Evolutionary conservation across 768 basidiomycete species (phyloP).

Genomic region (Boletus coccyginus): DNA sequence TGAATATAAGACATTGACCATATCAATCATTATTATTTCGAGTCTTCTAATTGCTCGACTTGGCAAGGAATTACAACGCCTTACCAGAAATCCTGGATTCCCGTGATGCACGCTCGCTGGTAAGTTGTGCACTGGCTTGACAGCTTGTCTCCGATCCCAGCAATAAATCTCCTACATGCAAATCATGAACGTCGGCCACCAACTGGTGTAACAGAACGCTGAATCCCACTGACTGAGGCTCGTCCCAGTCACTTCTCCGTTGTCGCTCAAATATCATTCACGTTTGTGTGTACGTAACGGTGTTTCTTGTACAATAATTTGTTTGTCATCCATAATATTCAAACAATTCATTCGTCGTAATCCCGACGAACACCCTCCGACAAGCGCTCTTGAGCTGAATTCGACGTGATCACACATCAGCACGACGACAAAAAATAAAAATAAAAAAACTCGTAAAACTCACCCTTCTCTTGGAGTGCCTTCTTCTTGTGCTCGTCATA

Average conservation of each 20-base stretch:
- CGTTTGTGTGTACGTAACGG: neutral
- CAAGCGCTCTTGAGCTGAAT: neutral
- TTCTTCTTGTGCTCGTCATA: conserved; percentile 3
- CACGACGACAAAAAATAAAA: neutral
- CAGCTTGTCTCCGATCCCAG: neutral
- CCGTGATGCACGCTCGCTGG: too few species aligned
- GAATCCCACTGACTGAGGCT: neutral
- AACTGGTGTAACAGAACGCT: neutral
- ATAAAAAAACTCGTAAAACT: neutral
- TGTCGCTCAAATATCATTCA: neutral
- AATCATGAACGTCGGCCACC: neutral
- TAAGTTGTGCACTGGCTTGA: neutral
- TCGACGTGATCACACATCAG: neutral
- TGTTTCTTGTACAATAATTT: neutral
- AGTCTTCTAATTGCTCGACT: too few species aligned
- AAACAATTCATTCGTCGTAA: neutral
- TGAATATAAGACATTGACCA: too few species aligned
- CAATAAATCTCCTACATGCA: too few species aligned
- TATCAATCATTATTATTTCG: too few species aligned
- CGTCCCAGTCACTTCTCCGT: neutral
- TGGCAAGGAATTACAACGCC: too few species aligned
- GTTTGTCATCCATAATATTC: neutral
- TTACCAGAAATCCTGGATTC: too few species aligned
- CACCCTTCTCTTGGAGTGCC: neutral
- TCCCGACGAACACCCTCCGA: neutral